Base-by-base conservation (phyloP, 179 eudicot species). In the Camellia oleifera region DNA sequence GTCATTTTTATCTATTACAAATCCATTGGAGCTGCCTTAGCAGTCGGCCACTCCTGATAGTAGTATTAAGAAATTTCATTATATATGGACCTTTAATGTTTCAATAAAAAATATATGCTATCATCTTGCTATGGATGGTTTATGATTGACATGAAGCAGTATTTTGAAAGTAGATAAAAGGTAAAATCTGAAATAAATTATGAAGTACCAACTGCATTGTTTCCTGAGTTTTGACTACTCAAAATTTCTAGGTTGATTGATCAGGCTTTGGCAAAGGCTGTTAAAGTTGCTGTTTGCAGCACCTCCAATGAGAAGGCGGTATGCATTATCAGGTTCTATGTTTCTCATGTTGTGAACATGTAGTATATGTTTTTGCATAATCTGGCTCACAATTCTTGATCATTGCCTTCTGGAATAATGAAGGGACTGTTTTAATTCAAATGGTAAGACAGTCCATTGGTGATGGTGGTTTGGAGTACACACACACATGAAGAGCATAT, bases 291-390 rank as follows among this genome's bases (percentile, higher is more conserved):
- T 46, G 99, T 96, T 58, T 96, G 99, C 92, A 96, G 99, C 83
- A 96, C 99, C 72, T 96, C 99, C 63, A 96, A 92, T 86, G 99
- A 96, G 89, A 94, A 96, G 90, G 99, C 99, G 97, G 99, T 96
- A 92, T 88, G 98, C 75, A 82, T 74, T 53, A 65, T 81, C 83
- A 80, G 83, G 87, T 85, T 87, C 81, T 76, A 23, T 46, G 52
- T 72, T 78, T 78, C 70, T 72, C 61, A 52, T 73, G 48, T 63
- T 46, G 62, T 42, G 75, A 48, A 12, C 15, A 46, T 48, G 2
- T 48, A 15, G 5, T 76, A 9, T 58, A 26, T 5, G 18, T 60
- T 74, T 66, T 44, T 72, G 9, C 0, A 5, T 18, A 53, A 42
- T 81, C n/a, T 71, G 8, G 9, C 9, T 57, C 23, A 1, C 64